Percentiles rank a stretch among this genome's conserved stretches.
Conservation (phyloP, 2,329 filamentous ascomycete species). For the Ascochyta koolunga region DNA sequence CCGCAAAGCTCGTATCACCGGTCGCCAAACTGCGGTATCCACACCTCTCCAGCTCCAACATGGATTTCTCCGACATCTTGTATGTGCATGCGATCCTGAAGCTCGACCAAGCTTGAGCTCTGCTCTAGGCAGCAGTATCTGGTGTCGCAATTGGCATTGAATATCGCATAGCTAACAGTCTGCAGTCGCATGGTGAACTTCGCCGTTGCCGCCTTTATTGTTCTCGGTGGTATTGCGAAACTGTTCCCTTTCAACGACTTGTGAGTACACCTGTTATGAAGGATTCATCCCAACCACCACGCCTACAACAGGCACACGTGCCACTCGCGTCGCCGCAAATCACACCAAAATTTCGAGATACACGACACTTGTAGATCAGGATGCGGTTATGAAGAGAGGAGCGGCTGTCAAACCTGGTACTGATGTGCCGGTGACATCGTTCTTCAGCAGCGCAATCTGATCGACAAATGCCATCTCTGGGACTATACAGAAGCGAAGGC, state of each 20-base stretch:
- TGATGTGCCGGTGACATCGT: neutral
- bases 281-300: slow-evolving; percentile 4
- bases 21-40: slow-evolving; percentile 43
- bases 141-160: slow-evolving; percentile 10
- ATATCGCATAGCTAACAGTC: slow-evolving; percentile 21
- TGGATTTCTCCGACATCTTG: slow-evolving; percentile 95
- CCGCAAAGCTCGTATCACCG: neutral
- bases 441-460: too few relatives aligned
- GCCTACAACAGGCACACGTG: neutral
- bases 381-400: neutral
- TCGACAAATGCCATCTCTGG: neutral
- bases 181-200: slow-evolving; percentile 92
- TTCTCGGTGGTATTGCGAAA: slow-evolving; percentile 79
- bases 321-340: neutral
- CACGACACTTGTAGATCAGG: too few relatives aligned
- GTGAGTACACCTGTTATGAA: slow-evolving; percentile 35
- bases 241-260: slow-evolving; percentile 62
- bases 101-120: slow-evolving; percentile 17
- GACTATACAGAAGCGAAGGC: neutral
- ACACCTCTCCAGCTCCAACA: slow-evolving; percentile 51
- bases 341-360: neutral
- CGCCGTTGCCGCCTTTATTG: slow-evolving; percentile 82
- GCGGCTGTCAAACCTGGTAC: neutral
- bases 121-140: slow-evolving; percentile 24
- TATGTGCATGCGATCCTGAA: slow-evolving; percentile 57